Evolutionary conservation across 352 stramenopile species (phyloP), one percentile per base, ranked within the genome.

Genomic region (Pythium coloratum): DNA sequence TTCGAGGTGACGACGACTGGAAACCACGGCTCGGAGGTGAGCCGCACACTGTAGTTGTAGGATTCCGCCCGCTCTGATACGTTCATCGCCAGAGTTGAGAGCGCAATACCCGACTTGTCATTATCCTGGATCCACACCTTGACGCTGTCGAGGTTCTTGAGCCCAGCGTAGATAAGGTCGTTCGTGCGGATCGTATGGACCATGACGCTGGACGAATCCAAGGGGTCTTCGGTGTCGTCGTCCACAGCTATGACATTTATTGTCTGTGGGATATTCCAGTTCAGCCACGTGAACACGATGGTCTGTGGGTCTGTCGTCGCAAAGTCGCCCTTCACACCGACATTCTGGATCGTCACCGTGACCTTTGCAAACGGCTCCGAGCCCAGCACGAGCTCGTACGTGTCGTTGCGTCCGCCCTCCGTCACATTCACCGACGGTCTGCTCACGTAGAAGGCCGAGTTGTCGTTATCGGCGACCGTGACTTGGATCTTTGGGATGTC

Each of bases 351-450:
- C 10, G 20, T 34, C 4, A 91, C 70, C 0, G 69, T 84, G 30
- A 94, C 80, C 42, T 90, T 92, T 0, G 83, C 77, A 28, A 91
- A 94, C 0, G 85, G 85, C 46, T 94, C 85, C 0, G 85, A 75
- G 2, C 64, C 55, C 1, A 94, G 56, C 6, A 90, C 77, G 18
- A 94, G 63, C 6, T 74, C 64, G 55, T 92, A 94, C 18, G 66
- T 58, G 20, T 90, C 85, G 0, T 63, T 67, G 1, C 33, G 51
- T 0, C 78, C 77, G 1, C 76, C 83, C 63, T 92, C 83, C 0
- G 71, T 76, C 32, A 91, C 82, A 14, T 64, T 64, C 6, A 88
- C 69, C 0, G 47, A 73, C 0, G 64, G 63, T 54, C 88, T 86
- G 38, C 66, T 75, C 4, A 91, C 73, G 7, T 70, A 55, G 24